phyloP scores from a whole-genome alignment of 2,329 filamentous ascomycete species.

The Clonostachys chloroleuca region DNA sequence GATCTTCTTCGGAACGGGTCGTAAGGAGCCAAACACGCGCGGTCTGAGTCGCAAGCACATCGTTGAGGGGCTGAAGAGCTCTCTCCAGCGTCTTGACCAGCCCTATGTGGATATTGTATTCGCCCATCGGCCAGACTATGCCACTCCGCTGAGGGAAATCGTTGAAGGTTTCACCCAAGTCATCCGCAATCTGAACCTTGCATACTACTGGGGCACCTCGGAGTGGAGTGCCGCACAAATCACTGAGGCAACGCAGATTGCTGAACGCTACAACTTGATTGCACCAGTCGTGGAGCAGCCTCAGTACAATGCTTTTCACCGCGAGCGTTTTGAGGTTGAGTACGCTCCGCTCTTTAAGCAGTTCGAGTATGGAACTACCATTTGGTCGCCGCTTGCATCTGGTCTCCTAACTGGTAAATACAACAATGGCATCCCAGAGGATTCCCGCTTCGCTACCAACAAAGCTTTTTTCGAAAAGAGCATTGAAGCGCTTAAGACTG shows the following conservation, averaged over 20 bases:
- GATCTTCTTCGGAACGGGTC: conserved; percentile 45
- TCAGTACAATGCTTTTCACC: conserved; percentile 58
- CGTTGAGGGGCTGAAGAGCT: conserved; percentile 58
- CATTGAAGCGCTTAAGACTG: conserved; percentile 41
- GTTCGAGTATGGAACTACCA: conserved; percentile 56
- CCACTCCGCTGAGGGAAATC: conserved; percentile 67
- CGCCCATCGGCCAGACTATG: conserved; percentile 63
- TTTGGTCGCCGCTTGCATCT: conserved; percentile 52
- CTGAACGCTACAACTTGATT: conserved; percentile 55
- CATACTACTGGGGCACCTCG: conserved; percentile 68
- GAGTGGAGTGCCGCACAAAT: conserved; percentile 66
- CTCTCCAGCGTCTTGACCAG: conserved; percentile 52
- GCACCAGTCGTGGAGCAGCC: conserved; percentile 65
- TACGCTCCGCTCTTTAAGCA: conserved; percentile 57
- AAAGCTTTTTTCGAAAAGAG: conserved; percentile 52
- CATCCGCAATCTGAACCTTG: conserved; percentile 63
- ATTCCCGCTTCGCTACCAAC: conserved; percentile 52
- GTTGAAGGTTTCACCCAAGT: conserved; percentile 69
- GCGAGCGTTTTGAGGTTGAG: conserved; percentile 59
- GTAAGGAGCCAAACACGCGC: conserved; percentile 60
- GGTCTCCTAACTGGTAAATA: conserved; percentile 66
- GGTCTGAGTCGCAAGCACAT: conserved; percentile 68
- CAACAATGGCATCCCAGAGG: conserved; percentile 55
- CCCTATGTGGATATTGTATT: conserved; percentile 66
- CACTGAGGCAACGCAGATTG: conserved; percentile 54